Evolutionary conservation across 345 rosid species (phyloP).

Genomic region (Tarenaya hassleriana): DNA sequence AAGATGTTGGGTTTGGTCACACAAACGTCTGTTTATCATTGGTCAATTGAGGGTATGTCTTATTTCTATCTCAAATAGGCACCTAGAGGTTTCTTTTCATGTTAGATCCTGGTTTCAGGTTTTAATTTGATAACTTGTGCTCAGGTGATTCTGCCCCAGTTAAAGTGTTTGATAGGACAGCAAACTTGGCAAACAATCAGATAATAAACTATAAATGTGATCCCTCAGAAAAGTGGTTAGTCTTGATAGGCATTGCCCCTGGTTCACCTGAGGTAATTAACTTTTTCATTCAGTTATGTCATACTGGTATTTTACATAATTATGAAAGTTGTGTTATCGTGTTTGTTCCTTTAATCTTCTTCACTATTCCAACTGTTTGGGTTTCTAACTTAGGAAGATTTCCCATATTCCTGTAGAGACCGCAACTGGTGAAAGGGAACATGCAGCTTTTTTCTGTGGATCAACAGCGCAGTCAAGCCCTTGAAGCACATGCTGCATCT

Average conservation of each 20-base stretch:
- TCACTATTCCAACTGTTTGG: not conserved
- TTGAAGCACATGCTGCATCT: constrained; percentile 99
- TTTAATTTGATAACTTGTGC: constrained; percentile 14
- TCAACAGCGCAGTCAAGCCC: constrained; percentile 98
- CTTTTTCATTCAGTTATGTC: not conserved
- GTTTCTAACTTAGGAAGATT: constrained; percentile 11
- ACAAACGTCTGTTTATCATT: constrained; percentile 82
- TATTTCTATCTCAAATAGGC: constrained; percentile 6
- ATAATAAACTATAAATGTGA: constrained; percentile 94
- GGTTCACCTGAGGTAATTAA: constrained; percentile 86
- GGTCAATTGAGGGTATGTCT: constrained; percentile 88
- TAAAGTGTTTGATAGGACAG: constrained; percentile 95
- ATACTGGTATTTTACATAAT: constrained; percentile 11
- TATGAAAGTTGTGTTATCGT: not conserved
- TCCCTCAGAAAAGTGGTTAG: constrained; percentile 94
- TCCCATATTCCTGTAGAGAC: constrained; percentile 41
- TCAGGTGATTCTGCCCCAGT: constrained; percentile 95
- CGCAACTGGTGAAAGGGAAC: constrained; percentile 87
- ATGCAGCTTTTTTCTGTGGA: constrained; percentile 95
- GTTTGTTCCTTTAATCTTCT: not conserved
- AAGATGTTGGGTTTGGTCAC: constrained; percentile 95
- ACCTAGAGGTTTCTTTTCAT: not conserved
- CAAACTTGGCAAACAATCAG: constrained; percentile 89
- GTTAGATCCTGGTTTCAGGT: constrained; percentile 1
- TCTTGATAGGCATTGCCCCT: constrained; percentile 95